Conservation (phyloP, 2,329 filamentous ascomycete species). For the Trematosphaeria pertusa region DNA sequence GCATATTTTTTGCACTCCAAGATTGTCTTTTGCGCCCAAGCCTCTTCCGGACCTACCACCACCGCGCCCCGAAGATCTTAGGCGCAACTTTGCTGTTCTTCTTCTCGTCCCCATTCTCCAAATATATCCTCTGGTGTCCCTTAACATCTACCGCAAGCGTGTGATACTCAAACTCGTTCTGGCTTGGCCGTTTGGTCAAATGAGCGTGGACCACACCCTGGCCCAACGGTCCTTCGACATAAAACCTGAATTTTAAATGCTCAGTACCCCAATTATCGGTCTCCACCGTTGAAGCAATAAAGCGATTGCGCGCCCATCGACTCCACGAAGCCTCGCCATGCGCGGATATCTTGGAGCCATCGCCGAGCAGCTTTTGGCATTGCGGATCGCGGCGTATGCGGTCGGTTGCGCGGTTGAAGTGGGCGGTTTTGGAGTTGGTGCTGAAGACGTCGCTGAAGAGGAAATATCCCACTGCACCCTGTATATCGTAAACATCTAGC, state of each 20-base stretch:
- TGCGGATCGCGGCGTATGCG: slow-evolving; percentile 75
- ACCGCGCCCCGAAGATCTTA: slow-evolving; percentile 46
- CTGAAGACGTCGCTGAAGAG: slow-evolving; percentile 47
- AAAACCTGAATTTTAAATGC: slow-evolving; percentile 83
- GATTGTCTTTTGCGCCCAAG: too few relatives aligned
- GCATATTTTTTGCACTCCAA: too few relatives aligned
- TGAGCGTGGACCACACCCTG: slow-evolving; percentile 79
- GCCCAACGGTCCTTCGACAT: slow-evolving; percentile 79
- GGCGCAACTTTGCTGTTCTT: slow-evolving; percentile 34
- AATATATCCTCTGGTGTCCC: slow-evolving; percentile 61
- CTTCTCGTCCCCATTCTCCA: slow-evolving; percentile 35
- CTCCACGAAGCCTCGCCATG: slow-evolving; percentile 82
- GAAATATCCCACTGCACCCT: slow-evolving; percentile 72
- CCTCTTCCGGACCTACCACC: too few relatives aligned
- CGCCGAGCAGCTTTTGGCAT: slow-evolving; percentile 77
- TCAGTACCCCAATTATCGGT: slow-evolving; percentile 78
- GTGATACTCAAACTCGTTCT: slow-evolving; percentile 76
- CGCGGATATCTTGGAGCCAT: slow-evolving; percentile 74
- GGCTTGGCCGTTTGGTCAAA: slow-evolving; percentile 71
- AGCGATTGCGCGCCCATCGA: slow-evolving; percentile 75
- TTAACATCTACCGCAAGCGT: slow-evolving; percentile 81
- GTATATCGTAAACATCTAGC: slow-evolving; percentile 9
- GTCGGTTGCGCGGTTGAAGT: slow-evolving; percentile 87
- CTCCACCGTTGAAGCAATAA: slow-evolving; percentile 67
- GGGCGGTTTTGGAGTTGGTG: slow-evolving; percentile 79